These are phyloP conservation scores for Symbiodinium natans DNA, from an alignment of 73 alveolate species.

Conservation along the genomic window DNA sequence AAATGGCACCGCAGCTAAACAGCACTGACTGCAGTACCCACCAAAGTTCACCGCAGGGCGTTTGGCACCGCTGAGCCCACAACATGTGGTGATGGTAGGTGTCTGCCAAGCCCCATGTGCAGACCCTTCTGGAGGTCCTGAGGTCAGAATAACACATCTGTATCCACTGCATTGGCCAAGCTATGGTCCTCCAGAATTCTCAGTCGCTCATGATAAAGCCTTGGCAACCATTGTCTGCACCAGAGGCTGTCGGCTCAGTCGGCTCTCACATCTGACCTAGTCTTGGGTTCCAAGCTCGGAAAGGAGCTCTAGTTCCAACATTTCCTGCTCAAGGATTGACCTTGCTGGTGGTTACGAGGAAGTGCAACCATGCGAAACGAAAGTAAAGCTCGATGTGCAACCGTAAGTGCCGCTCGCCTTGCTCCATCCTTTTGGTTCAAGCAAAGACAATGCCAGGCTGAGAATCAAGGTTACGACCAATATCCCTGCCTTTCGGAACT, in stretches of 20 bases:
- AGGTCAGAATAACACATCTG: not conserved
- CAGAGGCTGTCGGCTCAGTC: no score
- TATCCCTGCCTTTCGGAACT: not conserved
- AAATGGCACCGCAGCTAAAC: not conserved
- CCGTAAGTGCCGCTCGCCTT: not conserved
- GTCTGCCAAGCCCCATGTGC: slow-evolving; percentile 44
- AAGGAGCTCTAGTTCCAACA: not conserved
- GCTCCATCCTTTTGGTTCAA: slow-evolving; percentile 8
- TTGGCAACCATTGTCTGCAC: no score
- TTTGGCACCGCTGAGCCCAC: not conserved
- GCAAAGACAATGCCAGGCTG: no score
- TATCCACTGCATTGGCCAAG: not conserved
- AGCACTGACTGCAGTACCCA: not conserved
- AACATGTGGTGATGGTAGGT: slow-evolving; percentile 15
- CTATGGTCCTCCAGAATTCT: not conserved
- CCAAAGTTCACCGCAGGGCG: not conserved
- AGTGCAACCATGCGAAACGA: no score
- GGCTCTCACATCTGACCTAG: no score
- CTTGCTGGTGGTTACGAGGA: no score
- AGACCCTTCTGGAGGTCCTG: slow-evolving; percentile 64
- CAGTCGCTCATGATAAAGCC: not conserved
- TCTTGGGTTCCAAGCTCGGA: not conserved
- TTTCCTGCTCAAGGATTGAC: slow-evolving; percentile 11
- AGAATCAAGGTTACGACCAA: no score
- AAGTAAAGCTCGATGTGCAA: not conserved